Base-by-base conservation (phyloP, 441 rosid genomes). In the Syzygium malaccense region DNA sequence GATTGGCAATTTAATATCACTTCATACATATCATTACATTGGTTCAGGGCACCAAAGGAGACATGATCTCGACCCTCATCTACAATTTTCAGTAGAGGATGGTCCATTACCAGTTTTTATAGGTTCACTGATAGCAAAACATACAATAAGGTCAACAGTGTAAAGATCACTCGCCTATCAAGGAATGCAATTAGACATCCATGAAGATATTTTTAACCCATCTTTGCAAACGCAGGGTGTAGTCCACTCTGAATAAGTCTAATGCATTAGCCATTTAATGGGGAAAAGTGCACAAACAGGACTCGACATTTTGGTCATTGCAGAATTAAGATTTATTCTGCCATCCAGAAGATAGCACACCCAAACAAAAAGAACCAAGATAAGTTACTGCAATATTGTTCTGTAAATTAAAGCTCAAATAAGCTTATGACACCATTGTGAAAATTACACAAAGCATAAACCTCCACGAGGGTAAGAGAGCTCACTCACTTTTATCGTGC, bases 401-500 rank as follows among this genome's bases (percentile, higher is more conserved):
- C 49, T 37, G 80, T 11, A 37, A 71, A 33, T 19, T 37, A 71
- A 37, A 71, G 20, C 49, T 71, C 48, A 37, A 71, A 71, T 37
- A 71, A 37, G 80, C 15, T 37, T 37, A 37, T 20, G 49, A 37
- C 28, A 13, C 80, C 80, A 71, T 37, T 1, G 4, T 26, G 64
- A 71, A 71, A 71, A 71, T 37, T 37, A 71, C 49, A 71, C 49
- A 37, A 12, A 37, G 28, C 28, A 71, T 71, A 71, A 71, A 71
- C 49, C 87, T 19, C 86, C 37, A 2, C 4, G 0, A 75, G 80
- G 49, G 26, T 32, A 80, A 87, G 75, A 53, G 55, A 30, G 33
- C 6, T 86, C 60, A 84, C 88, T 87, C 86, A 90, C 92, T 89
- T 88, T 87, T 58, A 87, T 58, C 2, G 80, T 17, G 14, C 23